phyloP scores from a whole-genome alignment of 192 early-diverging fungal genomes.

The Dissophora globulifera region DNA sequence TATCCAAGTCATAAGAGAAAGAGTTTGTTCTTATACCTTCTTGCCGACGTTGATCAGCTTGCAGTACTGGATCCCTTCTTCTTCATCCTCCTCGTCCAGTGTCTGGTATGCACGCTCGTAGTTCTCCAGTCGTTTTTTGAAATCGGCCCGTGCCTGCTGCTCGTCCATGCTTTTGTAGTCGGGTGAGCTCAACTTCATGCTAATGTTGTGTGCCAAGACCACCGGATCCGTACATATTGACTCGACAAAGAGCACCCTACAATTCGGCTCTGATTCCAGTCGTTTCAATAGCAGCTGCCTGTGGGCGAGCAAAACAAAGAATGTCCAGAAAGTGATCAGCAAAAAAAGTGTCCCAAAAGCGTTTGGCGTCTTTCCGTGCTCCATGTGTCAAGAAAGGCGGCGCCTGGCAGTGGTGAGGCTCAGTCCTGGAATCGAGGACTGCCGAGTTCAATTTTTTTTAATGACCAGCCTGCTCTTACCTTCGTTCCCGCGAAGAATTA shows the following conservation, averaged over 20 bases:
- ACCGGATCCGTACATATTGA: slow-evolving; percentile 85
- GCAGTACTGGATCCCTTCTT: slow-evolving; percentile 85
- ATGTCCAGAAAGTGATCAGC: too few relatives aligned
- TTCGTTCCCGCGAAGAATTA: slow-evolving; percentile 88
- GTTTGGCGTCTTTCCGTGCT: too few relatives aligned
- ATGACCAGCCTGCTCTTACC: too few relatives aligned
- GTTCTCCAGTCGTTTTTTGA: slow-evolving; percentile 84
- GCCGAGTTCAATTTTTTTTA: too few relatives aligned
- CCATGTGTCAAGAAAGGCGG: too few relatives aligned
- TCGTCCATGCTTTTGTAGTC: slow-evolving; percentile 92
- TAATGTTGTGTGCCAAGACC: slow-evolving; percentile 47
- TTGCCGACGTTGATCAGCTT: slow-evolving; percentile 97
- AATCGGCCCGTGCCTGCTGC: slow-evolving; percentile 85
- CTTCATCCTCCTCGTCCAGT: slow-evolving; percentile 85
- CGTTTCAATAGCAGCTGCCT: slow-evolving; percentile 69
- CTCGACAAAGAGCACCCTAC: slow-evolving; percentile 81
- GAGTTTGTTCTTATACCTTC: too few relatives aligned
- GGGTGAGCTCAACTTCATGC: slow-evolving; percentile 90
- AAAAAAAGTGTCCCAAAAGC: too few relatives aligned
- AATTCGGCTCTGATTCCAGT: slow-evolving; percentile 66
- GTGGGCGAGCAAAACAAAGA: neutral
- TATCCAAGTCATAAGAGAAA: too few relatives aligned
- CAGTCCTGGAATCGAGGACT: too few relatives aligned
- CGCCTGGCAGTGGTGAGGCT: too few relatives aligned
- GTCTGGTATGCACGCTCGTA: slow-evolving; percentile 95